Evolutionary conservation across 2,329 filamentous ascomycete species (phyloP), one percentile per base, ranked within the genome.

Genomic region (Eurotiales sp.): DNA sequence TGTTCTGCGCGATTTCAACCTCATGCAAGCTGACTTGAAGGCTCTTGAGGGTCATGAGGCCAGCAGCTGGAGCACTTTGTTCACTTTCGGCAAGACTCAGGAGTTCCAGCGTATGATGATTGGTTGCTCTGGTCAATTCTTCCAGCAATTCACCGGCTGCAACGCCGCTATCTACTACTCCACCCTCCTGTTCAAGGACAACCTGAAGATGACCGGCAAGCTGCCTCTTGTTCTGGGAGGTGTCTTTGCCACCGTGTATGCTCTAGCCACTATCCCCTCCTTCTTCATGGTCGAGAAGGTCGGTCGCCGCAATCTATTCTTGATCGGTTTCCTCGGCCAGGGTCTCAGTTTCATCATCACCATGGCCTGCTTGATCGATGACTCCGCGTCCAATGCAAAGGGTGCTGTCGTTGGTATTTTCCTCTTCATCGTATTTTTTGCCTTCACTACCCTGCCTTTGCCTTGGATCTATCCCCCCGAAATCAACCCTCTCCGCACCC

Each of bases 11-110:
- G 49, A 51, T 25, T 46, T 46, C 12, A 46, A 46, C 19, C 41
- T 51, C 36, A 51, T 46, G 44, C 44, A 46, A 32, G 44, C 44
- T 37, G 44, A 46, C 32, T 32, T 46, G 3, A 59, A 79, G 84
- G 48, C 82, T 86, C 1, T 83, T 87, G n/a, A 70, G 82, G 19
- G 85, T 90, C 60, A 82, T 78, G 1, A 83, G 87, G 55, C 74
- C 76, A 32, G 79, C 79, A 37, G 84, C 2, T 81, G 84, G 81
- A 84, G 57, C 64, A 50, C 65, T 4, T 23, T 51, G 7, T 40
- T 51, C 23, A 51, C 49, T 41, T 40, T 46, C 11, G 70, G 69
- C 43, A 68, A 66, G 52, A 67, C 67, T 2, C 71, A 73, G 51
- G 65, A 71, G 41, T 61, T 71, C 51, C 67, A 66, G 30, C 69